Percentiles rank a stretch among this genome's conserved stretches.
Conservation (phyloP, 1,284 basidiomycete genomes). For the Leccinum solheimii region DNA sequence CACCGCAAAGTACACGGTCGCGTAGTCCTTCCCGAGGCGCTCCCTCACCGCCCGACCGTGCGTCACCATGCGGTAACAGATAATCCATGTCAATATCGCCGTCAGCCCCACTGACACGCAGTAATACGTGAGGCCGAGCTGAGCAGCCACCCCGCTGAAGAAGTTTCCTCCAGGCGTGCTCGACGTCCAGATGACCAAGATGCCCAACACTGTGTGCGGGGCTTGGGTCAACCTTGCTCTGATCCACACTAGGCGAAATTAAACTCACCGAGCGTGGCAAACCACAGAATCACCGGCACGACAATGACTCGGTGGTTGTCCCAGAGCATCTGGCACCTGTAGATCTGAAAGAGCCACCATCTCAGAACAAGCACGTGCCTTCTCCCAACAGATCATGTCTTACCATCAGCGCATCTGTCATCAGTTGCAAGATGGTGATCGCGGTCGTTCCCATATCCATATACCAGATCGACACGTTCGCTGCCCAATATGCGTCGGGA, state of each 20-base stretch:
- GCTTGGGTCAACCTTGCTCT: neutral
- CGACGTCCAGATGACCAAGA: constrained; percentile 18
- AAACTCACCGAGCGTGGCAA: constrained; percentile 26
- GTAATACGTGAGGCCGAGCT: constrained; percentile 29
- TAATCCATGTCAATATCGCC: constrained; percentile 20
- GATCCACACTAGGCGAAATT: neutral
- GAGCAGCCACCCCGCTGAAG: constrained; percentile 17
- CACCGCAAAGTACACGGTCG: constrained; percentile 23
- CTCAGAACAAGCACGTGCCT: neutral
- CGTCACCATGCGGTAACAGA: constrained; percentile 25
- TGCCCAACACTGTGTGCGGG: constrained; percentile 22
- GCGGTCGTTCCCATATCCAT: constrained; percentile 25
- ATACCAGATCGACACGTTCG: constrained; percentile 23
- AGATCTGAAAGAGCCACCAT: constrained; percentile 15
- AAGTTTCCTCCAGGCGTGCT: constrained; percentile 24
- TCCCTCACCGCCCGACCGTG: constrained; percentile 17
- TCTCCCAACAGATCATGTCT: neutral
- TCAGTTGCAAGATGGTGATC: constrained; percentile 22
- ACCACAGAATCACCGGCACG: constrained; percentile 26
- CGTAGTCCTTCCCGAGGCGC: constrained; percentile 23
- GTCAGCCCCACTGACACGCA: constrained; percentile 26
- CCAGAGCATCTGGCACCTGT: constrained; percentile 26
- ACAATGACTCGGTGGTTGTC: constrained; percentile 16
- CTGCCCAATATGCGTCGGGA: constrained; percentile 18
- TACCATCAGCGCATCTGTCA: constrained; percentile 33